phyloP scores from a whole-genome alignment of 352 stramenopile genomes.

The Globisporangium rhizosaccharum region DNA sequence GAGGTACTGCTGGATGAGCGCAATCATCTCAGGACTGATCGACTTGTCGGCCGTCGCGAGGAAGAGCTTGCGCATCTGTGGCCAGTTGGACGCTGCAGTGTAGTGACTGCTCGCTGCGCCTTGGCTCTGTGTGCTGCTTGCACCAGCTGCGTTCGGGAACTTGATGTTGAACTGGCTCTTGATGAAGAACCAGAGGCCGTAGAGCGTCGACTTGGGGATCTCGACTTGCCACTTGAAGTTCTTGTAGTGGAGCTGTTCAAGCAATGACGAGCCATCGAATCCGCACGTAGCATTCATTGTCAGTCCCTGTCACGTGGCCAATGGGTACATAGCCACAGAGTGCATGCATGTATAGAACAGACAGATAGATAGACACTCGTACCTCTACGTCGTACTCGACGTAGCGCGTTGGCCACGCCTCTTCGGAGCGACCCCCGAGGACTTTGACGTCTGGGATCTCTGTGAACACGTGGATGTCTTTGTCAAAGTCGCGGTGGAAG shows the following conservation, averaged over 20 bases:
- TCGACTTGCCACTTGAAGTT: slow-evolving; percentile 81
- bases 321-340: background rate
- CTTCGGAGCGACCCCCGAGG: slow-evolving; percentile 53
- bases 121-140: slow-evolving; percentile 10
- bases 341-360: background rate
- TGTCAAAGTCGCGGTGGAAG: slow-evolving; percentile 50
- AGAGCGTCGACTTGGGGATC: slow-evolving; percentile 77
- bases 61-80: slow-evolving; percentile 78
- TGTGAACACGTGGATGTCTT: slow-evolving; percentile 74
- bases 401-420: slow-evolving; percentile 79
- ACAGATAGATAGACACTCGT: slow-evolving; percentile 4
- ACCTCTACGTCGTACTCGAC: slow-evolving; percentile 86
- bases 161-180: slow-evolving; percentile 71
- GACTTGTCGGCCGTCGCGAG: slow-evolving; percentile 74
- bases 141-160: slow-evolving; percentile 17
- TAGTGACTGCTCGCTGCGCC: slow-evolving; percentile 3
- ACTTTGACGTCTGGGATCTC: slow-evolving; percentile 57
- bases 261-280: background rate
- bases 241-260: slow-evolving; percentile 57
- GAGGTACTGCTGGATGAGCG: slow-evolving; percentile 69
- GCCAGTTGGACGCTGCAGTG: slow-evolving; percentile 29
- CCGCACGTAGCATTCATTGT: background rate
- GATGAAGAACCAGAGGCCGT: slow-evolving; percentile 84
- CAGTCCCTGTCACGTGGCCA: background rate
- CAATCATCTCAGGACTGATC: slow-evolving; percentile 67